phyloP scores from a whole-genome alignment of 163 green algal species.

The Chlorella variabilis region DNA sequence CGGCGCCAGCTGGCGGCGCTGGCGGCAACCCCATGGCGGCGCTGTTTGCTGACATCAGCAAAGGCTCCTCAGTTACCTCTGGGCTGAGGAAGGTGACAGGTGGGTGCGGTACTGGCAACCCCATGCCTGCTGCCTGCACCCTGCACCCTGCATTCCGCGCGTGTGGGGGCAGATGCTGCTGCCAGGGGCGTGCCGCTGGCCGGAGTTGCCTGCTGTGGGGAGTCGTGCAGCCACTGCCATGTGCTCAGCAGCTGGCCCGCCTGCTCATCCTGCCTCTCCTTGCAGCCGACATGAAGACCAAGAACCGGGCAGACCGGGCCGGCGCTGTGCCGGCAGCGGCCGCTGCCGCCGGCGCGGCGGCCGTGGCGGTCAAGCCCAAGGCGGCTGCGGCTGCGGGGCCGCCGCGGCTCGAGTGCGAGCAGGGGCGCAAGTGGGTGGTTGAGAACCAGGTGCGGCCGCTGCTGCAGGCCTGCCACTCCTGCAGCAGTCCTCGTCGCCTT shows the following conservation, averaged over 20 bases:
- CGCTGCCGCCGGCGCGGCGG: slow-evolving; percentile 27
- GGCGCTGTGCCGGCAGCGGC: slow-evolving; percentile 60
- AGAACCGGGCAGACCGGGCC: slow-evolving; percentile 85
- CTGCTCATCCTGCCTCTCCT: too few species aligned
- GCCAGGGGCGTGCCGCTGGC: too few species aligned
- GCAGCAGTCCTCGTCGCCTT: neutral
- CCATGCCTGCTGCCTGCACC: too few species aligned
- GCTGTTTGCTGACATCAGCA: slow-evolving; percentile 74
- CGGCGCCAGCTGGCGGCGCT: neutral
- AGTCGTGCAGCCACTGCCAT: too few species aligned
- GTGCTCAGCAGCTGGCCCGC: too few species aligned
- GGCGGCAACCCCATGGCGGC: slow-evolving; percentile 63
- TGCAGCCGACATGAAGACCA: slow-evolving; percentile 95
- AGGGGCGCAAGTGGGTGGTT: slow-evolving; percentile 90
- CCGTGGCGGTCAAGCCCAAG: slow-evolving; percentile 37
- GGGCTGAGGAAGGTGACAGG: slow-evolving; percentile 92
- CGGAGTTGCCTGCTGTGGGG: too few species aligned
- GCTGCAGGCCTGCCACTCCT: neutral
- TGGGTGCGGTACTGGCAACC: neutral
- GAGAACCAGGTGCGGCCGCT: slow-evolving; percentile 72
- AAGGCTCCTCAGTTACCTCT: slow-evolving; percentile 77
- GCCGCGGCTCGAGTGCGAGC: slow-evolving; percentile 77
- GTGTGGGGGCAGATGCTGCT: too few species aligned
- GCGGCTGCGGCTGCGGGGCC: slow-evolving; percentile 31
- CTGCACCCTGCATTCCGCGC: too few species aligned